These are phyloP conservation scores for Melaleuca quinquenervia DNA, from an alignment of 345 rosid species.

Conservation along the genomic window DNA sequence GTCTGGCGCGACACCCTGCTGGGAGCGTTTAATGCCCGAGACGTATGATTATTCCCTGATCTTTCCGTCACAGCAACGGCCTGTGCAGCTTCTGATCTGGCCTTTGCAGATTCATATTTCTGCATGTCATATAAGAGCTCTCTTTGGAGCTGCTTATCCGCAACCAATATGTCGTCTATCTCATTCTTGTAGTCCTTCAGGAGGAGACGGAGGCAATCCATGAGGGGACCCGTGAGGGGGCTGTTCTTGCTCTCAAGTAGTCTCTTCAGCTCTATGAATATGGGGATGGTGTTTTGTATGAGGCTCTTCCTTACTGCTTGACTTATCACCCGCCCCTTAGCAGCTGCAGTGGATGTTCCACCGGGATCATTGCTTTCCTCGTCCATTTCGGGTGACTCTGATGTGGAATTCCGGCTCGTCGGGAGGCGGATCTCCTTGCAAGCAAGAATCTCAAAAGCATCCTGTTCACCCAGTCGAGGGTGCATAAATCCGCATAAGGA, in stretches of 20 bases:
- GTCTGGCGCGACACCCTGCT: constrained; percentile 1
- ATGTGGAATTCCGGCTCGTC: constrained; percentile 39
- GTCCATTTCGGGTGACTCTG: constrained; percentile 46
- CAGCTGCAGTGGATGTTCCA: constrained; percentile 33
- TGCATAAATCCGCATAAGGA: neutral
- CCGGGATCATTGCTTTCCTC: constrained; percentile 36
- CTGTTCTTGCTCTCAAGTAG: constrained; percentile 87
- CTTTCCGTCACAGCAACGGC: constrained; percentile 29
- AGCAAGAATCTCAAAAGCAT: constrained; percentile 72
- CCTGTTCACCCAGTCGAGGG: constrained; percentile 30
- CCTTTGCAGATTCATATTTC: constrained; percentile 65
- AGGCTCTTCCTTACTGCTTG: constrained; percentile 87
- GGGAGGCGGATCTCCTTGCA: constrained; percentile 82
- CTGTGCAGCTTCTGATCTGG: constrained; percentile 38
- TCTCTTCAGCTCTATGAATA: constrained; percentile 87
- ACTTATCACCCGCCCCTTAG: constrained; percentile 79
- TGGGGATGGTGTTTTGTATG: constrained; percentile 89
- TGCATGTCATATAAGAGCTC: constrained; percentile 95
- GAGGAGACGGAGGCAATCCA: constrained; percentile 80
- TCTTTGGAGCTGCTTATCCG: constrained; percentile 86
- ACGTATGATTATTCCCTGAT: neutral
- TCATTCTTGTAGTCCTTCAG: constrained; percentile 93
- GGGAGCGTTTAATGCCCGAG: constrained; percentile 11
- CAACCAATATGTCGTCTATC: constrained; percentile 86
- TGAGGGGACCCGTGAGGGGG: constrained; percentile 80